A percentile compares a stretch with the other conserved stretches of the same genome.
Conservation (phyloP, 768 basidiomycete species). For the Hygrophorus pudorinus region DNA sequence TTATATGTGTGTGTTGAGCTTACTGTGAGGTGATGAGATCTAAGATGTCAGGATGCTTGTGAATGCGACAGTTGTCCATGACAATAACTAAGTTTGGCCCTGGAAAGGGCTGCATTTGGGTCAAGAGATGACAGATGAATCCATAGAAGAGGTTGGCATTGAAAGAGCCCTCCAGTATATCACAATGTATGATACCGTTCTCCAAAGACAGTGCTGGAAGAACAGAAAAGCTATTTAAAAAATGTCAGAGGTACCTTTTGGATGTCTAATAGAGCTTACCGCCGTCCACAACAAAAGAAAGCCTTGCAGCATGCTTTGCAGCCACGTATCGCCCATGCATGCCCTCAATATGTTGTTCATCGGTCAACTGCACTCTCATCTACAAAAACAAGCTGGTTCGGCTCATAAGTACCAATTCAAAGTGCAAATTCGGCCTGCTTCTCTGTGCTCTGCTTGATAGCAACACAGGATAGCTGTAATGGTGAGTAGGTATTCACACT, state of each 20-base stretch:
- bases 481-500: neutral
- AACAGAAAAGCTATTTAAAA: neutral
- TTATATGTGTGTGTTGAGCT: too few species aligned
- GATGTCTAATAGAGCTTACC: neutral
- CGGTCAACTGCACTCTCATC: neutral
- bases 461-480: neutral
- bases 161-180: neutral
- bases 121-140: neutral
- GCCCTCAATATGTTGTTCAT: neutral
- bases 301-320: neutral
- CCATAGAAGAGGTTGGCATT: neutral
- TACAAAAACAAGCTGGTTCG: neutral
- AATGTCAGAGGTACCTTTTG: neutral
- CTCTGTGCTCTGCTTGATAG: neutral
- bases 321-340: neutral
- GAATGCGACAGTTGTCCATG: too few species aligned
- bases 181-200: neutral
- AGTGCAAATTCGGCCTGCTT: neutral
- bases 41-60: constrained; percentile 8
- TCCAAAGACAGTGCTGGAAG: neutral
- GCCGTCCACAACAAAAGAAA: neutral
- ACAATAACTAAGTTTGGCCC: too few species aligned
- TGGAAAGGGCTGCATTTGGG: too few species aligned
- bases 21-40: too few species aligned
- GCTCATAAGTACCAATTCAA: neutral